Percentiles rank a stretch among this genome's conserved stretches.
phyloP scores from a whole-genome alignment of 768 basidiomycete species.

The Pleurotus platypus region DNA sequence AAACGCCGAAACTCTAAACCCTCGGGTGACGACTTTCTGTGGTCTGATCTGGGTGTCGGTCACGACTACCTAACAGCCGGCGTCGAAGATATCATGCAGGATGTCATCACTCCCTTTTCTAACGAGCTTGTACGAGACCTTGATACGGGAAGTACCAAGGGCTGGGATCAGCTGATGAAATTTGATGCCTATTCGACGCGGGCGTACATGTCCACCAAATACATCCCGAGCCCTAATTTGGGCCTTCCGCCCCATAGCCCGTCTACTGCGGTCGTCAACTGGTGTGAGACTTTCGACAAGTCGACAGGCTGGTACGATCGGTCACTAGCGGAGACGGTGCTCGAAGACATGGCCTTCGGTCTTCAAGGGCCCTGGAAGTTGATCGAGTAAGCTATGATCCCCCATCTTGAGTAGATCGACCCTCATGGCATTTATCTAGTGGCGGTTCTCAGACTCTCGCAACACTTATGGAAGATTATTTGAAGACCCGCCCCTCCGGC shows the following conservation, averaged over 20 bases:
- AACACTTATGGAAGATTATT: constrained; percentile 18
- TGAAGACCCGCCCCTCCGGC: neutral
- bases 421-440: constrained; percentile 7
- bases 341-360: constrained; percentile 24
- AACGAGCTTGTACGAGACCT: constrained; percentile 18
- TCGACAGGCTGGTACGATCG: constrained; percentile 29
- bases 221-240: constrained; percentile 13
- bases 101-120: constrained; percentile 19
- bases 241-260: constrained; percentile 12
- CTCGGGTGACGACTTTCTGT: constrained; percentile 8
- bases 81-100: constrained; percentile 9
- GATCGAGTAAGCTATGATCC: constrained; percentile 18
- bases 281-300: constrained; percentile 28
- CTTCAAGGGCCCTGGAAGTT: constrained; percentile 16
- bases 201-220: constrained; percentile 15
- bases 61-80: constrained; percentile 6
- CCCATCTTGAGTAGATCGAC: neutral
- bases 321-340: constrained; percentile 29
- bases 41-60: neutral
- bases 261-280: constrained; percentile 25
- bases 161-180: constrained; percentile 22
- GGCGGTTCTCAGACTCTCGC: constrained; percentile 18
- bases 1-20: constrained; percentile 6
- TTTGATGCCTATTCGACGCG: constrained; percentile 26
- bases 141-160: constrained; percentile 10